Evolutionary conservation across 768 basidiomycete species (phyloP).

Genomic region (Suillus brevipes): DNA sequence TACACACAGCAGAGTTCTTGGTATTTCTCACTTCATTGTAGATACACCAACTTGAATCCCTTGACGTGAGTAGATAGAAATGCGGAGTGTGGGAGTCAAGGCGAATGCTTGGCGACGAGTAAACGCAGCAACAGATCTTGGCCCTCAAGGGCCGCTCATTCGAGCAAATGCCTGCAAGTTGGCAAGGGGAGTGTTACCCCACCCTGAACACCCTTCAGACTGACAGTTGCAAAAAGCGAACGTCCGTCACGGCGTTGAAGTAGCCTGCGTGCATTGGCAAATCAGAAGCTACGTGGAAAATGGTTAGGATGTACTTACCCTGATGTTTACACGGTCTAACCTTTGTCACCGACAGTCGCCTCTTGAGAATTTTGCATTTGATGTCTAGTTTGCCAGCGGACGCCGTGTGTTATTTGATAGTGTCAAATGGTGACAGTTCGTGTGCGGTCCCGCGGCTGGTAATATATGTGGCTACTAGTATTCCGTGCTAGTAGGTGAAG

Average conservation of each 20-base stretch:
- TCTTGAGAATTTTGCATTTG: neutral
- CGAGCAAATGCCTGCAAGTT: too few species aligned
- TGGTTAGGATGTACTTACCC: neutral
- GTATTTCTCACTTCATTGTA: neutral
- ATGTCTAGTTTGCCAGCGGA: neutral
- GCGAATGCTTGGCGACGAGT: neutral
- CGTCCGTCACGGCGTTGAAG: neutral
- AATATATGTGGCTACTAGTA: too few species aligned
- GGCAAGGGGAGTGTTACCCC: neutral
- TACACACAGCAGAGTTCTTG: neutral
- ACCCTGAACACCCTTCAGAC: neutral
- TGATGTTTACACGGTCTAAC: neutral
- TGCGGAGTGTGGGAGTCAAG: neutral
- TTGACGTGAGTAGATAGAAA: neutral
- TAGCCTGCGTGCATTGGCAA: neutral
- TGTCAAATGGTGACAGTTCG: neutral
- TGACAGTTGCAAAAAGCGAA: neutral
- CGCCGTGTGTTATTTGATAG: neutral
- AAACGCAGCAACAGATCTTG: neutral
- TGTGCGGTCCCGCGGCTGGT: neutral
- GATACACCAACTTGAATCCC: neutral
- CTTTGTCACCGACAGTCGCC: neutral
- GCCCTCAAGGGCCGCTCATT: neutral
- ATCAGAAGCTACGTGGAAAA: neutral
- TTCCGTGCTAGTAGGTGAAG: neutral